Evolutionary conservation across 805 yeast genomes (phyloP).

Genomic region (Candida insectalens): DNA sequence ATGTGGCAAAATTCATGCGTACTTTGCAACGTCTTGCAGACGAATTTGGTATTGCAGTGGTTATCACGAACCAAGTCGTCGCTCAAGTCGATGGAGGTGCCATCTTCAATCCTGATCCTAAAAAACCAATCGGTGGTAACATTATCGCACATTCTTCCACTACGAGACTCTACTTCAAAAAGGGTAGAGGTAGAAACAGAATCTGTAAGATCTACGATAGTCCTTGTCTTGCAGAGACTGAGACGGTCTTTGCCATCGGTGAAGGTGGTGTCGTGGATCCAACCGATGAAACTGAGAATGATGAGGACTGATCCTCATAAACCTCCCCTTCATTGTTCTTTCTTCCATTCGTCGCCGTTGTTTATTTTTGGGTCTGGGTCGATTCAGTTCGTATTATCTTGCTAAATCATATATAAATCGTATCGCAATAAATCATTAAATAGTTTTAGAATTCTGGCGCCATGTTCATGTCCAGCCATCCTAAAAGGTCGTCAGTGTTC

Average conservation of each 20-base stretch:
- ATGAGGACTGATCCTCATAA: too few species aligned
- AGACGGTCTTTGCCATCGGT: constrained; percentile 89
- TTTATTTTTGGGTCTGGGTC: too few species aligned
- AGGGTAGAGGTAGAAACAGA: constrained; percentile 88
- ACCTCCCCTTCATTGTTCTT: too few species aligned
- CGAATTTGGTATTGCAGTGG: constrained; percentile 95
- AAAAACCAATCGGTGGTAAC: constrained; percentile 97
- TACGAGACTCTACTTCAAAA: constrained; percentile 80
- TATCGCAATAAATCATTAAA: too few species aligned
- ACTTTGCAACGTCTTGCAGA: constrained; percentile 89
- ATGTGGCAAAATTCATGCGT: constrained; percentile 88
- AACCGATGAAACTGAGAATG: constrained; percentile 28
- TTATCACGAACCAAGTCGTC: constrained; percentile 92
- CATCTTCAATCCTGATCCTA: constrained; percentile 88
- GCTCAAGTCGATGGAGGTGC: constrained; percentile 95
- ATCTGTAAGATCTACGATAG: constrained; percentile 92
- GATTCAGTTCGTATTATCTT: too few species aligned
- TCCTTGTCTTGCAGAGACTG: constrained; percentile 94
- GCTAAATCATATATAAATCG: too few species aligned
- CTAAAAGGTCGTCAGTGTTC: constrained; percentile 74
- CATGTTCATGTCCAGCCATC: constrained; percentile 86
- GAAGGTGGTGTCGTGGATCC: constrained; percentile 98
- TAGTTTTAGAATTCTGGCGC: constrained; percentile 42
- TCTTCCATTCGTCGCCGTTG: too few species aligned
- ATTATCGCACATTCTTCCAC: constrained; percentile 96